phyloP scores from a whole-genome alignment of 2,329 filamentous ascomycete species.

The Hymenoscyphus infarciens region DNA sequence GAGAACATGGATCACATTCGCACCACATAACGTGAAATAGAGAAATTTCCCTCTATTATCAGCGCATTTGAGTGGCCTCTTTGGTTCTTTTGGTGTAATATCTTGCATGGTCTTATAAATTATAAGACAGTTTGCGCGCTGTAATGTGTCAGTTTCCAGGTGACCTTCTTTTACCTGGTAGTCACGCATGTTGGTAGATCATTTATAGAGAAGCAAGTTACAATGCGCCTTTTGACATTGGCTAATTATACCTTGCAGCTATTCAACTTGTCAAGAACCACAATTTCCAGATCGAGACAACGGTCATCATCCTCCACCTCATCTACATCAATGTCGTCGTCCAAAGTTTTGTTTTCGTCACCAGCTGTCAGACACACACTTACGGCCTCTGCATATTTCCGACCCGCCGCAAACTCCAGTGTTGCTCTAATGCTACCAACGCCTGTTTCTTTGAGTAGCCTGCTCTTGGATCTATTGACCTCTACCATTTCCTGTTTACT shows the following conservation, averaged over 20 bases:
- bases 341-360: background rate
- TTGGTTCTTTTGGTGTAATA: too few relatives aligned
- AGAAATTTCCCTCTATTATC: too few relatives aligned
- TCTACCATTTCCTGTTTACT: constrained; percentile 8
- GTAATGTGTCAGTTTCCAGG: too few relatives aligned
- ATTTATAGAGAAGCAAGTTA: too few relatives aligned
- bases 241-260: constrained; percentile 7
- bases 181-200: too few relatives aligned
- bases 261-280: constrained; percentile 11
- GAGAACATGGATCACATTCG: too few relatives aligned
- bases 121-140: too few relatives aligned
- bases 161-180: too few relatives aligned
- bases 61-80: too few relatives aligned
- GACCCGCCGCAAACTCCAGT: constrained; percentile 10
- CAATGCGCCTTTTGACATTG: background rate
- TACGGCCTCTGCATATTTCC: constrained; percentile 10
- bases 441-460: constrained; percentile 1
- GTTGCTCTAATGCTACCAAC: constrained; percentile 9
- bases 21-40: too few relatives aligned
- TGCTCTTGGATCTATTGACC: constrained; percentile 1
- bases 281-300: constrained; percentile 13
- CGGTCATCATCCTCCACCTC: constrained; percentile 7
- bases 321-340: constrained; percentile 4
- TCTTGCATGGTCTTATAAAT: too few relatives aligned
- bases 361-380: constrained; percentile 7